Conservation (phyloP, 306 rosid species). For the Crataegus laevigata region DNA sequence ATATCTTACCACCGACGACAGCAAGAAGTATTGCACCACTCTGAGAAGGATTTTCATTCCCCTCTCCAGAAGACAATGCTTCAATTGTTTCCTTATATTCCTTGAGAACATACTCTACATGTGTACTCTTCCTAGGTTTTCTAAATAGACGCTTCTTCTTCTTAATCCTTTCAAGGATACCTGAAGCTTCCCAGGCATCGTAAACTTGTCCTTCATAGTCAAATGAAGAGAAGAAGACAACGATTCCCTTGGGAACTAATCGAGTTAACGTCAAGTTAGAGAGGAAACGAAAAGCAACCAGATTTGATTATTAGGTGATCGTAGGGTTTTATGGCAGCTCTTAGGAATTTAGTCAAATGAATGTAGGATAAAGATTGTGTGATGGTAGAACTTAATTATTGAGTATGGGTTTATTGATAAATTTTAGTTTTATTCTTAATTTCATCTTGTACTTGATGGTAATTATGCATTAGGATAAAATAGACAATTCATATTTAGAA, state of each 20-base stretch:
- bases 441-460: no score
- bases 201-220: conserved; percentile 74
- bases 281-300: no score
- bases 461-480: no score
- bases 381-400: no score
- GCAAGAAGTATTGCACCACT: conserved; percentile 78
- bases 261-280: no score
- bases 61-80: conserved; percentile 27
- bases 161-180: conserved; percentile 69
- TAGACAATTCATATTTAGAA: no score
- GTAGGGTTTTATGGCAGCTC: no score
- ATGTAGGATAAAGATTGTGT: no score
- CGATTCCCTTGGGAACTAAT: conserved; percentile 88
- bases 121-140: conserved; percentile 80
- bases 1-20: conserved; percentile 90
- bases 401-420: no score
- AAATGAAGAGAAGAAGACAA: conserved; percentile 92
- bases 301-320: no score
- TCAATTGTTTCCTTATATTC: conserved; percentile 64
- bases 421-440: no score
- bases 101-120: conserved; percentile 75
- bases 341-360: no score
- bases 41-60: conserved; percentile 35
- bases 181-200: conserved; percentile 71
- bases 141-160: conserved; percentile 75